phyloP scores from a whole-genome alignment of 768 basidiomycete species.

The Exidia glandulosa region DNA sequence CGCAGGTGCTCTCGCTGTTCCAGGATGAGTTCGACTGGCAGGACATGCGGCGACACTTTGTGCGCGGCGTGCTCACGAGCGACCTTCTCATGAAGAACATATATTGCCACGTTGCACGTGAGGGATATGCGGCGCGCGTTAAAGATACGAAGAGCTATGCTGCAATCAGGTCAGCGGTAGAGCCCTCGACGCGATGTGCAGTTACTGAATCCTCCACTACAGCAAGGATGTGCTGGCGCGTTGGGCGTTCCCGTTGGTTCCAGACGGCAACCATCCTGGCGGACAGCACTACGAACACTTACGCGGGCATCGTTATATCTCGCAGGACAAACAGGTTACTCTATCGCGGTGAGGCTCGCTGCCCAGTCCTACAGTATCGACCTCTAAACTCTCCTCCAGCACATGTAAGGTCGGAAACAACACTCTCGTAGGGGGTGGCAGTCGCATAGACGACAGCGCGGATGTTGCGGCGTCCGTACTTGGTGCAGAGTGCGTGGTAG shows the following conservation, averaged over 20 bases:
- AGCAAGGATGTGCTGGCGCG: conserved; percentile 90
- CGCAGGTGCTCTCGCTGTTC: conserved; percentile 85
- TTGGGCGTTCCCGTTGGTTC: conserved; percentile 93
- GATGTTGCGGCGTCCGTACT: conserved; percentile 65
- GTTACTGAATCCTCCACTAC: conserved; percentile 3
- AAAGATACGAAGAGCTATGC: conserved; percentile 89
- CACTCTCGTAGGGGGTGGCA: conserved; percentile 74
- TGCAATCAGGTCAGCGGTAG: conserved; percentile 54
- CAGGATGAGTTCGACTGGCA: conserved; percentile 98
- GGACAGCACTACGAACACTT: conserved; percentile 76
- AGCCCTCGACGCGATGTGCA: background rate
- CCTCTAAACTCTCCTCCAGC: too few relatives aligned
- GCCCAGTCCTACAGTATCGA: background rate
- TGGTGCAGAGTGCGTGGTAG: conserved; percentile 64
- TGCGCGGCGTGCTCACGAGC: conserved; percentile 87
- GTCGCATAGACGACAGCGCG: conserved; percentile 55
- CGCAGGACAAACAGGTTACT: conserved; percentile 62
- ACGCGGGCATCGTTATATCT: conserved; percentile 81
- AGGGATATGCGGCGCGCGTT: conserved; percentile 87
- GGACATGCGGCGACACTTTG: conserved; percentile 85
- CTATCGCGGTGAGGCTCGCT: conserved; percentile 57
- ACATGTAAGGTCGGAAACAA: conserved; percentile 75
- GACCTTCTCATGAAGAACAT: conserved; percentile 94
- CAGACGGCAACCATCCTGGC: conserved; percentile 84
- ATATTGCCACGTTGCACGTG: conserved; percentile 76